Base-by-base conservation (phyloP, 768 basidiomycete species). In the Tylopilus subfusipes region DNA sequence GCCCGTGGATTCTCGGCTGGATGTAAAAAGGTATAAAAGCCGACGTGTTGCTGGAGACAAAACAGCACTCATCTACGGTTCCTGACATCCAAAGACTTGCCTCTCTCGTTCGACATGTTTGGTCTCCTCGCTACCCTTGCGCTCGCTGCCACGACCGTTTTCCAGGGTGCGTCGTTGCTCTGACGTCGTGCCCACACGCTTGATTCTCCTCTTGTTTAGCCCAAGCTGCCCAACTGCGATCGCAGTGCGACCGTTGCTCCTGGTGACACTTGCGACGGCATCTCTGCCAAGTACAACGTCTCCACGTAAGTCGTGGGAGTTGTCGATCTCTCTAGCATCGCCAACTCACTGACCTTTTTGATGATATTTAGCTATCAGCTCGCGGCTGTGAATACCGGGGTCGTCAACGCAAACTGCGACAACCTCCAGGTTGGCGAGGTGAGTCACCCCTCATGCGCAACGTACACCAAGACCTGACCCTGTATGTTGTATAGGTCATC, bases 231-330 rank as follows among this genome's bases (percentile, higher is more conserved):
- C 48, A 62, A 71, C 42, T 89, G 88, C 66, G 72, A 78, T n/a
- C 82, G 88, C 58, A 76, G 66, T 19, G 84, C 84, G 65, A 85
- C 80, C 48, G 77, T 90, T 50, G 61, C 71, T 55, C 61, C 64
- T 7, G 82, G 81, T 31, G 84, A 88, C 63, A 80, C 77, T 54
- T 90, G 88, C 66, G n/a, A 89, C 69, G 62, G 56, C 52, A 90
- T 90, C 68, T 88, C 83, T 59, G 78, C 79, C 31, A 66, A 76
- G 19, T 61, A 84, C 63, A 79, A 82, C 50, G 81, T 78, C 56
- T 86, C 85, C 36, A 84, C 83, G 85, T 87, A 58, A 47, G 82
- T 72, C 19, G 21, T 5, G 5, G 7, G 13, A 12, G 9, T 42
- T 11, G 12, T 33, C 29, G 12, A 12, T 14, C 42, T 36, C 14